These are phyloP conservation scores for Russula virescens DNA, from an alignment of 768 basidiomycete genomes.

Conservation along the genomic window DNA sequence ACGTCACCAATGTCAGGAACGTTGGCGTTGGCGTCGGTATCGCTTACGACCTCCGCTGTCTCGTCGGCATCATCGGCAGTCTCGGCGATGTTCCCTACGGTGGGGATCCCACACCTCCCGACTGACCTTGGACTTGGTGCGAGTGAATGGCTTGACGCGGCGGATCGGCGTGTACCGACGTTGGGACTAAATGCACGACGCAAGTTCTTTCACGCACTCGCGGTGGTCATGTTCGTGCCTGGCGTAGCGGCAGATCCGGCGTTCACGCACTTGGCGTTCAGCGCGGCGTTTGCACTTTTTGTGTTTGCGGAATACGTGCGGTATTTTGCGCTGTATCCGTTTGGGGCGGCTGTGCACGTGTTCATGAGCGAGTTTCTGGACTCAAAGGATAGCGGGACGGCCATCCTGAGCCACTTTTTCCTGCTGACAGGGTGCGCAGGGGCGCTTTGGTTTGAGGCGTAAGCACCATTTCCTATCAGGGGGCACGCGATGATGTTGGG, in stretches of 20 bases:
- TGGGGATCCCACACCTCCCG: constrained; percentile 47
- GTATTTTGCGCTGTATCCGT: constrained; percentile 97
- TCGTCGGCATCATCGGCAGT: constrained; percentile 14
- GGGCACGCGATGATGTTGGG: background rate
- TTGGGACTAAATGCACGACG: constrained; percentile 85
- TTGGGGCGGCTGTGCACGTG: constrained; percentile 86
- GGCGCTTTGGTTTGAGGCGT: constrained; percentile 94
- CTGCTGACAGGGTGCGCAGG: constrained; percentile 92
- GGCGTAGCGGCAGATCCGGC: constrained; percentile 93
- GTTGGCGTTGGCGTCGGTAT: constrained; percentile 1
- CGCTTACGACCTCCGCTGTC: constrained; percentile 14
- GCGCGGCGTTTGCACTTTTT: constrained; percentile 90
- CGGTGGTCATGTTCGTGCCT: constrained; percentile 94
- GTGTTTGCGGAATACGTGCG: constrained; percentile 96
- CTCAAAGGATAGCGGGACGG: constrained; percentile 89
- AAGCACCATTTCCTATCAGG: constrained; percentile 30
- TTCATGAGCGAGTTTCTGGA: constrained; percentile 99
- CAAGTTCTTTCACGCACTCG: constrained; percentile 95
- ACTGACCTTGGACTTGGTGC: constrained; percentile 42
- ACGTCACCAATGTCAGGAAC: constrained; percentile 13
- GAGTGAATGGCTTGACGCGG: constrained; percentile 67
- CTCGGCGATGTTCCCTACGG: constrained; percentile 22
- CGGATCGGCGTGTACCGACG: constrained; percentile 86
- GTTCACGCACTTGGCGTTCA: constrained; percentile 93
- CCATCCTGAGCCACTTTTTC: constrained; percentile 97